Percentiles rank a stretch among this genome's conserved stretches.
Conservation (phyloP, 2,329 filamentous ascomycete genomes). For the Colletotrichum chrysophilum region DNA sequence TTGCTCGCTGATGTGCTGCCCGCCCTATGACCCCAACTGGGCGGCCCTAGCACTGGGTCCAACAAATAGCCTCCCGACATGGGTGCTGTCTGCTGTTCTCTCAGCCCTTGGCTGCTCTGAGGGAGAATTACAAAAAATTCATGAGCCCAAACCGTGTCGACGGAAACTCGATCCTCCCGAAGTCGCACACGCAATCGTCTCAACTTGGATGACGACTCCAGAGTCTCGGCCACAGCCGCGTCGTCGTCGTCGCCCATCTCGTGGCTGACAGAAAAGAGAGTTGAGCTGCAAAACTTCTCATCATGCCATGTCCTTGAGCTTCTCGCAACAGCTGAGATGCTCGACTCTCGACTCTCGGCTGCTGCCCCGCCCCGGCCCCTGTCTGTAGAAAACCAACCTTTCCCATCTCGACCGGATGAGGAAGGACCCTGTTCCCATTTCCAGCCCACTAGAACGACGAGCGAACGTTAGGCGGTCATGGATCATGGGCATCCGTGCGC, state of each 20-base stretch:
- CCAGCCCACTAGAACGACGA: background rate
- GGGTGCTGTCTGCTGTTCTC: background rate
- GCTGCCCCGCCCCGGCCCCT: background rate
- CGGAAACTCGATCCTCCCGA: background rate
- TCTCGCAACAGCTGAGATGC: background rate
- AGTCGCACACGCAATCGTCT: conserved; percentile 15
- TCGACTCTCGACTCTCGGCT: background rate
- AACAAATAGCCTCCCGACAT: conserved; percentile 17
- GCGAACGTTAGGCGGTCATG: conserved; percentile 18
- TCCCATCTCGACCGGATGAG: conserved; percentile 13
- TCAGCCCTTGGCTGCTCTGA: background rate
- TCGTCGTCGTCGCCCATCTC: background rate
- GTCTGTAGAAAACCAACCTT: background rate
- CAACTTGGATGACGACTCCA: conserved; percentile 13
- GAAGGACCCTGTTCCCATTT: conserved; percentile 20
- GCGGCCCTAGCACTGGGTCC: conserved; percentile 9
- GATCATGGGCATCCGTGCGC: conserved; percentile 14
- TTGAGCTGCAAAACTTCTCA: background rate
- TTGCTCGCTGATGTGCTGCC: background rate
- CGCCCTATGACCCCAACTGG: conserved; percentile 6
- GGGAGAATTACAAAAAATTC: background rate
- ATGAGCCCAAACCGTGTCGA: background rate
- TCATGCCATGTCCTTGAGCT: conserved; percentile 3
- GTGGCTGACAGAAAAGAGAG: background rate
- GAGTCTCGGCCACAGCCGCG: background rate